phyloP scores from a whole-genome alignment of 495 filamentous ascomycete species.

The Penicillium herquei region DNA sequence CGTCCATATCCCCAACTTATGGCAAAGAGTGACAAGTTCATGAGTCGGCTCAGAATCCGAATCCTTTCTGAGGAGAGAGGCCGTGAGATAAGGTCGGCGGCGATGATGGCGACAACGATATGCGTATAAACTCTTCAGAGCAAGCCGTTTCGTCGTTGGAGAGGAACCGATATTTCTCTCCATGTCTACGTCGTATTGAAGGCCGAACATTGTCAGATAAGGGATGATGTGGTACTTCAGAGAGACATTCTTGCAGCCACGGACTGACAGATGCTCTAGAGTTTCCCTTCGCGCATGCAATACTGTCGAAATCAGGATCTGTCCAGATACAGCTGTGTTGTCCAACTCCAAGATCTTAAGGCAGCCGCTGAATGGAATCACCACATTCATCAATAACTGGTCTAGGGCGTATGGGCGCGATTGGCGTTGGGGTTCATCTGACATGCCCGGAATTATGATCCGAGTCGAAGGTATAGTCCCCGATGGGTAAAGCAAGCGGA shows the following conservation, averaged over 20 bases:
- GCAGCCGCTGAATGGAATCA: slow-evolving; percentile 54
- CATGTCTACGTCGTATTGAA: slow-evolving; percentile 45
- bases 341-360: slow-evolving; percentile 57
- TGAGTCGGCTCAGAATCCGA: slow-evolving; percentile 63
- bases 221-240: slow-evolving; percentile 65
- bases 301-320: slow-evolving; percentile 53
- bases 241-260: slow-evolving; percentile 65
- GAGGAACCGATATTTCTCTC: slow-evolving; percentile 35
- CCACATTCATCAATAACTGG: slow-evolving; percentile 54
- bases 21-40: slow-evolving; percentile 60
- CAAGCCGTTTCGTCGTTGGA: slow-evolving; percentile 39
- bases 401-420: slow-evolving; percentile 57
- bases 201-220: slow-evolving; percentile 50
- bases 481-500: slow-evolving; percentile 51
- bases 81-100: slow-evolving; percentile 56
- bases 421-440: slow-evolving; percentile 42
- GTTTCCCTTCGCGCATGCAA: slow-evolving; percentile 52
- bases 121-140: slow-evolving; percentile 59
- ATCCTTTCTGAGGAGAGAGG: slow-evolving; percentile 54
- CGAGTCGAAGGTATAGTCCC: slow-evolving; percentile 34
- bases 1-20: slow-evolving; percentile 60
- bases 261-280: slow-evolving; percentile 57
- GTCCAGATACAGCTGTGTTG: slow-evolving; percentile 60
- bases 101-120: slow-evolving; percentile 63
- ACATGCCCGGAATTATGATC: slow-evolving; percentile 32